Base-by-base conservation (phyloP, 2,329 filamentous ascomycete genomes). In the Aspergillus calidoustus region DNA sequence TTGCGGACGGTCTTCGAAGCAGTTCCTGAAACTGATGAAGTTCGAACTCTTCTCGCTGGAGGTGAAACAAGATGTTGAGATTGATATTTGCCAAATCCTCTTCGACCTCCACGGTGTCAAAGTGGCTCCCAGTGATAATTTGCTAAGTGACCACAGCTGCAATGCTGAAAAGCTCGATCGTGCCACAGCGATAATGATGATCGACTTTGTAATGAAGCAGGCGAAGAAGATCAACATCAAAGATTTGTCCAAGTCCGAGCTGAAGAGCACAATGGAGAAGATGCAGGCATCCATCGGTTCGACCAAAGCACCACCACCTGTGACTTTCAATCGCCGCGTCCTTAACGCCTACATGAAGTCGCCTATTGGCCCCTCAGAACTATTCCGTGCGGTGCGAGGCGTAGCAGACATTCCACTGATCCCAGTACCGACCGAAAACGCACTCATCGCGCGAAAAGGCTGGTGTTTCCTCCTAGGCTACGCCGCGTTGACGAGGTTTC, bases 391-490 rank as follows among this genome's bases (percentile, higher is more conserved):
- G n/a, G 83, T 96, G 43, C 88, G 87, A 64, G 95, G 95, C 11
- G 85, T 91, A 43, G 86, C 93, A 7, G 87, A 88, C 55, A 85
- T 96, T 23, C 87, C 93, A 61, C 87, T 90, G 2, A 84, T 91
- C 5, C 83, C 86, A 0, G 88, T 93, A 7, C 86, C 89, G 2
- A 84, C 86, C 0, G 90, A 95, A 61, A 89, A 88, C 56, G 85
- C 86, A 0, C 79, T 82, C 13, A 81, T 96, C 38, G 93, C 93
- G 0, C 87, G 87, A 25, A 90, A 92, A 67, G 91, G 93, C 50
- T 98, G 94, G 94, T 97, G 92, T 75, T 97, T 95, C 75, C 80
- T 97, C 31, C 86, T 96, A 64, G 94, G 94, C 22, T 91, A 95
- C 83, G 91, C 96, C 59, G 89, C 92, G 2, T 83, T 98, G 60